Base-by-base conservation (phyloP, 495 filamentous ascomycete species). In the Baudoinia panamericana region DNA sequence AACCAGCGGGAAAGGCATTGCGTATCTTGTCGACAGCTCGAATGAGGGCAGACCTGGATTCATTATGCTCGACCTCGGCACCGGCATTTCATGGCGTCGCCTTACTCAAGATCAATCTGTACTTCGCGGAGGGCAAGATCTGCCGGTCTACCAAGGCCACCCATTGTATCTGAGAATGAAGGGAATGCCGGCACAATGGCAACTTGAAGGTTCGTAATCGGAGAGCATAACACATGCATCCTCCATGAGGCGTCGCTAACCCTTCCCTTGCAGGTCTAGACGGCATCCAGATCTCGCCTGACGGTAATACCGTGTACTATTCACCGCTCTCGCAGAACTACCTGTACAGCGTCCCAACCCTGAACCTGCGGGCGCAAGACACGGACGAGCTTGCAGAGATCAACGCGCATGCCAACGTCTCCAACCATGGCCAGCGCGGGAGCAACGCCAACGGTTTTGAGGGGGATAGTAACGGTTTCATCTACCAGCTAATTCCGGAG, bases 1-100 rank as follows among this genome's bases (percentile, higher is more conserved):
- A 19, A 60, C 63, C 19, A 28, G 29, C 10, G 59, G 57, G 12
- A 41, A 52, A 13, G 60, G 63, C 17, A 59, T 63, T 25, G 63
- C 54, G 19, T 63, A 62, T 34, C 58, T 66, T 17, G 51, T 58
- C 29, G 62, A 66, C 45, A 60, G 55, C 44, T 59, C 53, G 27
- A 58, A 60, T 31, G 58, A 65, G 54, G 60, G 61, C 17, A 54
- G 60, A 21, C 58, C 54, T 5, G 62, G 59, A 13, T 62, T 67
- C 37, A 60, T 67, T 36, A 58, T 65, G 46, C 46, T 65, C 43
- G 60, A 65, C 45, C 57, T 67, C 16, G 56, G 50, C 12, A 63
- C 63, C 16, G 57, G 60, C 15, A 56, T 59, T 18, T 58, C 55
- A 20, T 65, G 60, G 61, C 56, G 62, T 9, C 62, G 59, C 10